Base-by-base conservation (phyloP, 1,139 yeast species). In the Pneumocystis wakefieldiae region DNA sequence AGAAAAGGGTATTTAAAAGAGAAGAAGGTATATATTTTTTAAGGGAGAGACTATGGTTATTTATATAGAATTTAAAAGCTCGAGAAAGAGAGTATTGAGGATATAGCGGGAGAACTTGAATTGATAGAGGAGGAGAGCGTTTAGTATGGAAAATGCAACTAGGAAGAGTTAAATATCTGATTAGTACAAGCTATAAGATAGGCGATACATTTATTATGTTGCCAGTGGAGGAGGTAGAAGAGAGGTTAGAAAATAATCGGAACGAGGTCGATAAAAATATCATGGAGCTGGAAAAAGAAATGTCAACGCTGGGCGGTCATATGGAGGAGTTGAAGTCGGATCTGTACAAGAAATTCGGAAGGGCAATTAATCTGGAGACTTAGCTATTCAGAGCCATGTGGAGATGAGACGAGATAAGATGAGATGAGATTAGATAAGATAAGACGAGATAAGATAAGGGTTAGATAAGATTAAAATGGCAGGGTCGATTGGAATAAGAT, bases 271-370 rank as follows among this genome's bases (percentile, higher is more conserved):
- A 82, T 62, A 73, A 67, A 2, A 77, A 78, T 62, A 81, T 91
- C 38, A 77, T 74, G 1, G 70, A 70, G 1, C 69, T 81, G 32
- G 84, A 83, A 61, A 70, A 73, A 0, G 71, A 78, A 66, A 78
- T 87, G 61, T 82, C 78, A 0, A 77, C 73, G 0, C 76, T 84
- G 57, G 85, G 83, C 65, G 78, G 76, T 3, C 77, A 81, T 67
- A 79, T 91, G 75, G 74, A 73, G 10, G 80, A 74, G 48, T 79
- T 91, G 69, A 92, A 91, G 76, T 80, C 81, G 41, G 78, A 78
- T n/a, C 77, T 92, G 66, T 92, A 92, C 71, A 88, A 89, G 19
- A 90, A 88, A 73, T 92, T 92, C 72, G 98, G 98, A 53, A 83
- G 83, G 69, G 85, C 90, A 66, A 92, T 92, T 72, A 91, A 91